Evolutionary conservation across 441 rosid species (phyloP), one percentile per base, ranked within the genome.

Genomic region (Populus tomentosa): DNA sequence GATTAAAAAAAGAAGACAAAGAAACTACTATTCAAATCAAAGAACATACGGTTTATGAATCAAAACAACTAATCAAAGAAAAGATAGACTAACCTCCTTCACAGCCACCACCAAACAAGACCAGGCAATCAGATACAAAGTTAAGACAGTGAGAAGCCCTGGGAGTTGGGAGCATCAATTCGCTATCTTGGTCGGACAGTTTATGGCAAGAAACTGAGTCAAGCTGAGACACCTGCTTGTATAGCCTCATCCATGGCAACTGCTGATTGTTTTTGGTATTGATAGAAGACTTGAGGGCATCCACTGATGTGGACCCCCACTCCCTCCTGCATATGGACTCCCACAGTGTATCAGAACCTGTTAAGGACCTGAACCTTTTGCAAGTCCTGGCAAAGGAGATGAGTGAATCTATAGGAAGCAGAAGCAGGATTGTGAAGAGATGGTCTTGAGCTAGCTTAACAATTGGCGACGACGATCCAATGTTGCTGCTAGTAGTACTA

Each of bases 71-170:
- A 70, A 65, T 66, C 3, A 32, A 24, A 21, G 10, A 65, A 62
- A 68, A 65, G 20, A 67, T 20, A 11, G 42, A 76, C 88, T 84
- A 74, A 96, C 98, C 99, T 92, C 98, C 99, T 86, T 94, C 94
- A 78, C 90, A 82, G 74, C 99, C 99, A 75, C 98, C 99, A 67
- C 99, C 99, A 78, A 92, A 94, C 81, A 96, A 77, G 79, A 94
- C 88, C 84, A 95, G 81, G 86, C 90, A 90, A 89, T 88, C 91
- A 78, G 92, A 90, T 50, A 94, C 92, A 71, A 94, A 91, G 75
- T 92, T 89, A 85, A 96, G 92, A 78, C 97, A 90, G 88, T 95
- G 99, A 77, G 99, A 95, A 68, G 99, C 99, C 76, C 99, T 89
- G 23, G 94, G 92, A 71, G 79, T 73, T 9, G 97, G 99, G n/a